phyloP scores from a whole-genome alignment of 1,284 basidiomycete species.

The Phlebopus sp. region DNA sequence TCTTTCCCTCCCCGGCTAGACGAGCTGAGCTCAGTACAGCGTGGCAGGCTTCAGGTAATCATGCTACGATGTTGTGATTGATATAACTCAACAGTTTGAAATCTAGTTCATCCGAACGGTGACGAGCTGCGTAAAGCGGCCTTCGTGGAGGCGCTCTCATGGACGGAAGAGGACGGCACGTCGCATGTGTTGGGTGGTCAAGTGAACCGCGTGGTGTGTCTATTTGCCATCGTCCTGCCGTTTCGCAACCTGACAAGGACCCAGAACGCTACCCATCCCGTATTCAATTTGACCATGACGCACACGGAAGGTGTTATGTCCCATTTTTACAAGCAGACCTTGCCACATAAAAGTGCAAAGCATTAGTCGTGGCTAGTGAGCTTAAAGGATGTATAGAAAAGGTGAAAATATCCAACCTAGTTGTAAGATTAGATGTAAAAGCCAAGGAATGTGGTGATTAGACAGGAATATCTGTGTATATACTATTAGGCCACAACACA shows the following conservation, averaged over 20 bases:
- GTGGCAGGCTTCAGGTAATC: slow-evolving; percentile 39
- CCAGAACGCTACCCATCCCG: slow-evolving; percentile 85
- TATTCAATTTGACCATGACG: slow-evolving; percentile 82
- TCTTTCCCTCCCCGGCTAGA: slow-evolving; percentile 49
- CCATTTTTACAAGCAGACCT: slow-evolving; percentile 71
- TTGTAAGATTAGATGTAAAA: no score
- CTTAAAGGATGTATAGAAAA: no score
- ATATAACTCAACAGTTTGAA: no score
- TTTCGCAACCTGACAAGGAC: background rate
- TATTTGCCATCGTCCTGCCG: background rate
- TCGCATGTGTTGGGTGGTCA: slow-evolving; percentile 63
- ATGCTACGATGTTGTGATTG: no score
- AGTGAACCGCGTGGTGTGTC: slow-evolving; percentile 68
- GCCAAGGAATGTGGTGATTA: no score
- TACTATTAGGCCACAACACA: slow-evolving; percentile 20
- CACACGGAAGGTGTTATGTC: slow-evolving; percentile 71
- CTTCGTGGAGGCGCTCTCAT: slow-evolving; percentile 64
- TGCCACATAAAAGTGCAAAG: slow-evolving; percentile 31
- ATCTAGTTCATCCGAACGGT: slow-evolving; percentile 13
- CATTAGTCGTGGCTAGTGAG: no score
- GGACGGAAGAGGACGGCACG: slow-evolving; percentile 72
- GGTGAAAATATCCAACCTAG: no score
- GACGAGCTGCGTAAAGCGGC: slow-evolving; percentile 47
- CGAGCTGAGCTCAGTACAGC: slow-evolving; percentile 40
- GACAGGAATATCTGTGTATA: background rate